Base-by-base conservation (phyloP, 352 stramenopile genomes). In the Phytophthora ohioensis region DNA sequence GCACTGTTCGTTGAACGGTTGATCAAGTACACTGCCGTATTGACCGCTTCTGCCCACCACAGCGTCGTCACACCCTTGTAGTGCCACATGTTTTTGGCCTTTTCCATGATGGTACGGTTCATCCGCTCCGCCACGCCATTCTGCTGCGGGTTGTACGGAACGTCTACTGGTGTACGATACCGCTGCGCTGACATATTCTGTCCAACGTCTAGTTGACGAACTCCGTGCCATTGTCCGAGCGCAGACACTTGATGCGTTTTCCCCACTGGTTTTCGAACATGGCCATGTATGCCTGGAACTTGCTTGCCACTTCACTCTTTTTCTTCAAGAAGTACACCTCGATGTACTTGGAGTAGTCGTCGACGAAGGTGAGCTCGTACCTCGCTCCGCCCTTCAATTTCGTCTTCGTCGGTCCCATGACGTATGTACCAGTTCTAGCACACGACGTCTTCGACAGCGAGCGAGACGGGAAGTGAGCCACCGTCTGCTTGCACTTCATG, bases 21-120 rank as follows among this genome's bases (percentile, higher is more conserved):
- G 32, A 76, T 60, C 15, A 79, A 39, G 53, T 76, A 71, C 10
- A 73, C 49, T 2, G 67, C 60, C 0, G 67, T 79, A 31, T 64
- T 71, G 3, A 77, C 49, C 3, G 71, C 75, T 30, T 78, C 67
- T 2, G 49, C 67, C 75, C 72, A 80, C 71, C 71, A 82, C 2
- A 54, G 3, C 47, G 45, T 70, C 3, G 51, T 42, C 0, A 82
- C 42, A 1, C 36, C 49, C 32, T 71, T 71, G 51, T 76, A 70
- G 41, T 67, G 21, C n/a, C 75, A 7, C 47, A 55, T 54, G 57
- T 11, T 56, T 12, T 0, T 21, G 17, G 17, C 17, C 17, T 21
- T 21, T 0, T 21, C 17, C 17, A 21, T 21, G 17, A 21, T 56
- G 0, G 61, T 75, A 0, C 60, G 27, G 38, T 81, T 78, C 58